These are phyloP conservation scores for Fusarium newnesense DNA, from an alignment of 2,329 filamentous ascomycete genomes.

Conservation along the genomic window DNA sequence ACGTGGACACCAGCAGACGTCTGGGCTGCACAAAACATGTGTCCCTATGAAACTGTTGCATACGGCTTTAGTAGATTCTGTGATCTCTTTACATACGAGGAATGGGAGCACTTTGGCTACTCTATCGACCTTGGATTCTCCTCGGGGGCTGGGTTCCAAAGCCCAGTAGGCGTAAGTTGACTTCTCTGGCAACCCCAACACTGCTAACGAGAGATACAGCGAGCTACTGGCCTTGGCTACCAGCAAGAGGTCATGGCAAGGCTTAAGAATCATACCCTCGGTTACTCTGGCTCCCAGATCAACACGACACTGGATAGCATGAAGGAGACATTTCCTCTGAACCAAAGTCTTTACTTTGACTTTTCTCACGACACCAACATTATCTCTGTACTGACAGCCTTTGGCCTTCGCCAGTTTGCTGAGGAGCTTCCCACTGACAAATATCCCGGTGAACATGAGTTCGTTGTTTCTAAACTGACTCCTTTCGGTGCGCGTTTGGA, in stretches of 20 bases:
- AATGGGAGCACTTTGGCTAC: constrained; percentile 80
- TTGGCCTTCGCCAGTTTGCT: constrained; percentile 76
- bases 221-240: constrained; percentile 78
- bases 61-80: constrained; percentile 81
- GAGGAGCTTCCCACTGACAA: constrained; percentile 65
- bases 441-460: constrained; percentile 67
- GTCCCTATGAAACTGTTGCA: constrained; percentile 81
- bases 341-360: constrained; percentile 80
- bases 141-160: constrained; percentile 70
- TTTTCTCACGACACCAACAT: constrained; percentile 84
- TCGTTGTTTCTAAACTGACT: constrained; percentile 74
- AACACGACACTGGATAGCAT: constrained; percentile 78
- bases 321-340: constrained; percentile 75
- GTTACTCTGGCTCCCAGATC: constrained; percentile 68
- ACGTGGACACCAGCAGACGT: constrained; percentile 73
- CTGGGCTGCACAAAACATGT: constrained; percentile 76
- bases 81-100: constrained; percentile 77
- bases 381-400: constrained; percentile 74
- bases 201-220: constrained; percentile 44
- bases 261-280: constrained; percentile 72
- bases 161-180: constrained; percentile 66
- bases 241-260: constrained; percentile 79
- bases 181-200: background rate
- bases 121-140: constrained; percentile 74
- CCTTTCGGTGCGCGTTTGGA: constrained; percentile 79